Percentiles rank a stretch among this genome's conserved stretches.
Evolutionary conservation across 1,284 basidiomycete species (phyloP).

Genomic region (Moesziomyces sp.): DNA sequence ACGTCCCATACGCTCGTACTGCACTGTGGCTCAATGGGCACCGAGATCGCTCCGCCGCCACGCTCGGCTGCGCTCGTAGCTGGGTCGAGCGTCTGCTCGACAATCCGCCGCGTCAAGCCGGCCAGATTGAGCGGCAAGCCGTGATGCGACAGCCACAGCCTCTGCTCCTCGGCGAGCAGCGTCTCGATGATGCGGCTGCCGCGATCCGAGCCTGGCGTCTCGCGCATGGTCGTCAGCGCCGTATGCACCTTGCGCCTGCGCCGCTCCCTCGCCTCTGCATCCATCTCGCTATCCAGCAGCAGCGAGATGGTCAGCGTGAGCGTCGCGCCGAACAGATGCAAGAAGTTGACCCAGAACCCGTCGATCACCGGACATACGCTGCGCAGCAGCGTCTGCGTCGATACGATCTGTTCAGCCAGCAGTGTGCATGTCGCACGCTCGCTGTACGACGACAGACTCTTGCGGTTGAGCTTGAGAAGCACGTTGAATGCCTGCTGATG

Average conservation of each 20-base stretch:
- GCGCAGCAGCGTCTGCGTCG: slow-evolving; percentile 47
- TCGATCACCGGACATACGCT: slow-evolving; percentile 54
- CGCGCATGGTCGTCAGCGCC: slow-evolving; percentile 37
- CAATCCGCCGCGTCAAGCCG: slow-evolving; percentile 19
- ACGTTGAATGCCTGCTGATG: slow-evolving; percentile 56
- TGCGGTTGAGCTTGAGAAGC: slow-evolving; percentile 50
- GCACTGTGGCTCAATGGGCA: not conserved
- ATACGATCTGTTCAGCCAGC: slow-evolving; percentile 52
- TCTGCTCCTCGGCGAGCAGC: slow-evolving; percentile 45
- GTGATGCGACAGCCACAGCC: slow-evolving; percentile 15
- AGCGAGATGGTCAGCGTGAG: slow-evolving; percentile 50
- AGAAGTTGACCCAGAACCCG: slow-evolving; percentile 51
- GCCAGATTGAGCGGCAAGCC: slow-evolving; percentile 15
- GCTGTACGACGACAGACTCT: slow-evolving; percentile 25
- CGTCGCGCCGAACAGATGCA: slow-evolving; percentile 50
- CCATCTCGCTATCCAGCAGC: slow-evolving; percentile 37
- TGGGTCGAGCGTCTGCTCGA: slow-evolving; percentile 1
- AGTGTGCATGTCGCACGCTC: slow-evolving; percentile 38
- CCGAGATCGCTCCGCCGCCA: not conserved
- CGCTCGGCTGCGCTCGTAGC: too few relatives aligned
- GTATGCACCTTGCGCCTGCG: slow-evolving; percentile 21
- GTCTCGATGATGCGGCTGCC: slow-evolving; percentile 51
- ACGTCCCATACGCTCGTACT: slow-evolving; percentile 20
- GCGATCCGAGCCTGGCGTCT: slow-evolving; percentile 38
- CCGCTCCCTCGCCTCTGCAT: slow-evolving; percentile 14